Base-by-base conservation (phyloP, 139 green algal species). In the Edaphochlamys debaryana region DNA sequence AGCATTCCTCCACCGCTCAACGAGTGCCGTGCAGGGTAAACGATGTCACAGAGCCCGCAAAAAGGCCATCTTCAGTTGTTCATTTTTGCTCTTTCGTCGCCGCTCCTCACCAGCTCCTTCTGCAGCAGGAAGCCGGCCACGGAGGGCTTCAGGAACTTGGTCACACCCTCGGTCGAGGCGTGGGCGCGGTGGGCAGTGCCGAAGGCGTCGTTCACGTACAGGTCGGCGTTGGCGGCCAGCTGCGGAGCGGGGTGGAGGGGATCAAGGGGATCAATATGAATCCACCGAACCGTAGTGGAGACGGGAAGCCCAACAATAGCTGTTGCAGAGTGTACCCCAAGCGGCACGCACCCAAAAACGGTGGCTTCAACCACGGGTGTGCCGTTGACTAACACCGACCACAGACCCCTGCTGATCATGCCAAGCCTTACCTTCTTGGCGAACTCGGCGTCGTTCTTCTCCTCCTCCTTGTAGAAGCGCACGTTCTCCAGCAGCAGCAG, bases 121-220 rank as follows among this genome's bases (percentile, higher is more conserved):
- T 99, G 94, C 79, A 99, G 91, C 78, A 99, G 89, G 93, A 98
- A 98, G 70, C 95, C 95, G 23, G 93, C 90, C 54, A 98, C 93
- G 62, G 86, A 90, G 38, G 89, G 88, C 75, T 80, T 91, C 73
- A 98, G 88, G 92, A 90, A 96, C 92, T 98, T 97, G 85, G 97
- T 98, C 32, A 99, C 95, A 45, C 97, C 97, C 89, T 98, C 97
- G 38, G 97, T 99, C 76, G 97, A 99, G 76, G 95, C 93, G 88
- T 99, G 97, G 17, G 97, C 97, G 81, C 97, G 95, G 94, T 99
- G 97, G 36, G 97, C 97, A 74, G 97, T 99, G 87, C 97, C 97
- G 85, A 99, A 99, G 45, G 97, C 97, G 77, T 99, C 97, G 91
- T 99, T 99, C 36, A 99, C 97, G 86, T 95, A 99, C 54, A 99